phyloP scores from a whole-genome alignment of 176 grass and related monocot genomes.

The Eleusine indica region DNA sequence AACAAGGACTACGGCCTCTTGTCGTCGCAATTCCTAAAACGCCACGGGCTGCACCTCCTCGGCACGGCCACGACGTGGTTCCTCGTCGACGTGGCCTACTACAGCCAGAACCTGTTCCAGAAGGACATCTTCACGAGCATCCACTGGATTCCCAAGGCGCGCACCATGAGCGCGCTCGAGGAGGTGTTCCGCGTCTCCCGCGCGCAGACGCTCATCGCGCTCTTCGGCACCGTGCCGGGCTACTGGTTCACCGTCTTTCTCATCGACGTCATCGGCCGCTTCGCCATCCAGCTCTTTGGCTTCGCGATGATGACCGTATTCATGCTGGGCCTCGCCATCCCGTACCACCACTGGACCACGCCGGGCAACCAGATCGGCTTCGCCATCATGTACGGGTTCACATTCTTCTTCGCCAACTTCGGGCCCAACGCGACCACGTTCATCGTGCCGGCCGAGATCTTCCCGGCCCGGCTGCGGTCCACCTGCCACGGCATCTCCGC shows the following conservation, averaged over 20 bases:
- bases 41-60: constrained; percentile 58
- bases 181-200: constrained; percentile 62
- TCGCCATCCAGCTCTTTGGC: constrained; percentile 65
- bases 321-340: constrained; percentile 66
- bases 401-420: constrained; percentile 95
- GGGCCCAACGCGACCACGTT: constrained; percentile 82
- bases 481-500: constrained; percentile 87
- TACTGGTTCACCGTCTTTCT: constrained; percentile 85
- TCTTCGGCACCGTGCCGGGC: constrained; percentile 76
- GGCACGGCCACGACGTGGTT: constrained; percentile 62
- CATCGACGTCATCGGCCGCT: constrained; percentile 61
- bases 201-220: constrained; percentile 72
- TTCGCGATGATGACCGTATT: constrained; percentile 68
- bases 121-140: constrained; percentile 55
- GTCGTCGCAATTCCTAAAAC: constrained; percentile 45
- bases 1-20: constrained; percentile 52
- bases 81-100: constrained; percentile 48
- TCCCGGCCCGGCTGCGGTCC: constrained; percentile 70
- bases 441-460: constrained; percentile 84
- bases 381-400: constrained; percentile 57
- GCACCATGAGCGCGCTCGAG: constrained; percentile 63
- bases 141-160: constrained; percentile 45
- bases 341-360: constrained; percentile 67
- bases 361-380: constrained; percentile 54
- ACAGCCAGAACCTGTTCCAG: constrained; percentile 64